A percentile compares a stretch with the other conserved stretches of the same genome.
phyloP scores from a whole-genome alignment of 768 basidiomycete genomes.

The Kwoniella newhampshirensis region DNA sequence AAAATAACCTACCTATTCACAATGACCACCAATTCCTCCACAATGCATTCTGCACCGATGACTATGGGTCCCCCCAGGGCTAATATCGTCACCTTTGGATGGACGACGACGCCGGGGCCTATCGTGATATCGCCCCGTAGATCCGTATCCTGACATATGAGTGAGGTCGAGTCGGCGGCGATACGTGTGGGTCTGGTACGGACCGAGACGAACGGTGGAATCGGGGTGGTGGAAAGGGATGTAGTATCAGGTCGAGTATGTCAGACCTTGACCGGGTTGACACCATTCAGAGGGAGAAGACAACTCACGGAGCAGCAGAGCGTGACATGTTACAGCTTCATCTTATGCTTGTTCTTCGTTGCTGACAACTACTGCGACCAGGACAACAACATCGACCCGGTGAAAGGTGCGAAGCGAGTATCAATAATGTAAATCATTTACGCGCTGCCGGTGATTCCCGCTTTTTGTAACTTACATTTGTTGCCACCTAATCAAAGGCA shows the following conservation, averaged over 20 bases:
- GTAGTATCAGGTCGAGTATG: no score
- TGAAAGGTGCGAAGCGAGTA: no score
- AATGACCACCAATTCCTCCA: conserved; percentile 87
- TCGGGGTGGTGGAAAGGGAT: no score
- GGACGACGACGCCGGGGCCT: conserved; percentile 81
- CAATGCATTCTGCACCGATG: conserved; percentile 81
- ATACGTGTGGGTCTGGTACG: conserved; percentile 74
- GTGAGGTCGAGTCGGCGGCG: conserved; percentile 83
- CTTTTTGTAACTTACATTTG: no score
- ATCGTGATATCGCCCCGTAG: conserved; percentile 86
- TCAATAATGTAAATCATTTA: no score
- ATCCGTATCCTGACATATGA: conserved; percentile 91
- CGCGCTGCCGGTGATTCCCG: neutral
- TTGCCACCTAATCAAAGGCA: no score
- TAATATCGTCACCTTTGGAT: conserved; percentile 91
- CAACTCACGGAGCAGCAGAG: conserved; percentile 9
- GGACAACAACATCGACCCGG: no score
- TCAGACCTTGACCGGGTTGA: no score
- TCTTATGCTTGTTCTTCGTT: neutral
- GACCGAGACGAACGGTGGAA: no score
- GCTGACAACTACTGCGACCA: no score
- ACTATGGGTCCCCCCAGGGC: conserved; percentile 87
- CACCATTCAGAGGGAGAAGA: no score
- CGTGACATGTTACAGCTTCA: conserved; percentile 3
- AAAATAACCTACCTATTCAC: conserved; percentile 68